A percentile compares a stretch with the other conserved stretches of the same genome.
Conservation (phyloP, 208 protist species). For the Strigomonas culicis region DNA sequence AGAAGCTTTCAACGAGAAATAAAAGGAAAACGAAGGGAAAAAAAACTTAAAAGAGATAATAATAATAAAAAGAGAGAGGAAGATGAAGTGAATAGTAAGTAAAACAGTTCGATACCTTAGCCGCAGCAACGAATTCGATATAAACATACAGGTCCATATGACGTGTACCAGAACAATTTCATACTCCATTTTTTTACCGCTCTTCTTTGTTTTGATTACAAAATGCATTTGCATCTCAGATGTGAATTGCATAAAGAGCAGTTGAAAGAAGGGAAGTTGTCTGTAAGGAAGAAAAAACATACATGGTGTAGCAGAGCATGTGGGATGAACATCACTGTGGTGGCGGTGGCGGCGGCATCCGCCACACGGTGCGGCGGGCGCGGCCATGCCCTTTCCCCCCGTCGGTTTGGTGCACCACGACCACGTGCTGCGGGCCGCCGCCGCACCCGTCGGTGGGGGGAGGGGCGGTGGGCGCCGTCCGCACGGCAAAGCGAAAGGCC, state of each 20-base stretch:
- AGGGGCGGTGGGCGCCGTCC: too few relatives aligned
- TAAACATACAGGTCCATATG: not conserved
- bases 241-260: not conserved
- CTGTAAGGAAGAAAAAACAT: not conserved
- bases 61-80: not conserved
- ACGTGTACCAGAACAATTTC: not conserved
- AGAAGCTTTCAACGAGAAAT: not conserved
- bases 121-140: too few relatives aligned
- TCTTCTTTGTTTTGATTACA: not conserved
- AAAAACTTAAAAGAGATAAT: conserved; percentile 4
- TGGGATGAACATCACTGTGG: too few relatives aligned
- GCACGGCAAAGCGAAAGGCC: too few relatives aligned
- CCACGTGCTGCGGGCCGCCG: too few relatives aligned
- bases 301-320: not conserved
- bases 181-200: not conserved
- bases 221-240: not conserved
- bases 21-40: not conserved
- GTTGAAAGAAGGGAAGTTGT: not conserved
- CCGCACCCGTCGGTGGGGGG: too few relatives aligned
- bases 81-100: not conserved
- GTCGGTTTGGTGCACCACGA: too few relatives aligned
- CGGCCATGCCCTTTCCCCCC: too few relatives aligned
- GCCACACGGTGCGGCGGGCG: too few relatives aligned
- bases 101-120: too few relatives aligned
- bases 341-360: too few relatives aligned